phyloP scores from a whole-genome alignment of 1,284 basidiomycete genomes.

The Singerocomus inundabilis region DNA sequence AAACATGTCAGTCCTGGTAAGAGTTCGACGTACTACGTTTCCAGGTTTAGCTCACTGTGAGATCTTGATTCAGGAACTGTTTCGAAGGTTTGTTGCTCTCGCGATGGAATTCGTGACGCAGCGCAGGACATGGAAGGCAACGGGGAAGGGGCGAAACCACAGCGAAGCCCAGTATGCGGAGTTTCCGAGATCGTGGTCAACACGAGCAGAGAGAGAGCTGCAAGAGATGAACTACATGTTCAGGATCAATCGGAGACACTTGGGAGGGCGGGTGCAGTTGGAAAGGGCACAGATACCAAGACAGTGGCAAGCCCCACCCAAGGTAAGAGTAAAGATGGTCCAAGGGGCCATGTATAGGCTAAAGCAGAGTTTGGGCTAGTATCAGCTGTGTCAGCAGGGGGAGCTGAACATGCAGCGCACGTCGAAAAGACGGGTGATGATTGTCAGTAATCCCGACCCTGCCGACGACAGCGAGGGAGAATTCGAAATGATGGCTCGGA shows the following conservation, averaged over 20 bases:
- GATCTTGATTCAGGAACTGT: constrained; percentile 19
- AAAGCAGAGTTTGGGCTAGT: constrained; percentile 12
- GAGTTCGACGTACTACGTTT: constrained; percentile 14
- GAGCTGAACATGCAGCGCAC: constrained; percentile 17
- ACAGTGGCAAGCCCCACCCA: constrained; percentile 15
- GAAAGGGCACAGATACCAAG: constrained; percentile 3
- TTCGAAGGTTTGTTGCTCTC: constrained; percentile 25
- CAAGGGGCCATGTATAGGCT: constrained; percentile 5
- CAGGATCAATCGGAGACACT: constrained; percentile 13
- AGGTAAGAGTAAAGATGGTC: constrained; percentile 13
- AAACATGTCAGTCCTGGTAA: constrained; percentile 32
- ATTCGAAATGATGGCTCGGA: constrained; percentile 17
- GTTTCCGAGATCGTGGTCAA: constrained; percentile 29
- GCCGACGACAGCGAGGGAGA: constrained; percentile 29
- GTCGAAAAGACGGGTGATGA: constrained; percentile 26
- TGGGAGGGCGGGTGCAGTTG: constrained; percentile 8
- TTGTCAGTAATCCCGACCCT: constrained; percentile 32
- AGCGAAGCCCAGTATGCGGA: constrained; percentile 19
- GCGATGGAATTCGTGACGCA: constrained; percentile 25
- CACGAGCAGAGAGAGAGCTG: constrained; percentile 25
- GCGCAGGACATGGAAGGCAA: constrained; percentile 21
- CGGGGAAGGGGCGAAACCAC: constrained; percentile 5
- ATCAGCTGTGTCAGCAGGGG: constrained; percentile 16
- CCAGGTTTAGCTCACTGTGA: constrained; percentile 16
- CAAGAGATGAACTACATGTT: constrained; percentile 29